Conservation (phyloP, 345 rosid genomes). For the Eutrema heterophyllum region DNA sequence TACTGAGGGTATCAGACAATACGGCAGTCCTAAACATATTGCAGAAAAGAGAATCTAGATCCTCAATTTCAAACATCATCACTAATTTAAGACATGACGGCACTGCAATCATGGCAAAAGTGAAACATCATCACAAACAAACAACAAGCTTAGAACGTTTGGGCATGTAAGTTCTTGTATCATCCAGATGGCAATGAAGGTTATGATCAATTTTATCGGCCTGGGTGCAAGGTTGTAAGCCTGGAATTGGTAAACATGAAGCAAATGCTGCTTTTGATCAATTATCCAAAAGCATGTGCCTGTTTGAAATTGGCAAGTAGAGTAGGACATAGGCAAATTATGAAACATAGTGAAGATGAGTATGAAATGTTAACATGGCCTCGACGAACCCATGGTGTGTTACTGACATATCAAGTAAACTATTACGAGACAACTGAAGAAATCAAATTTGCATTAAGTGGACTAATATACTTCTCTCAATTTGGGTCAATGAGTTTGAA, state of each 20-base stretch:
- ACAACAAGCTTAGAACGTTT: background rate
- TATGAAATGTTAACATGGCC: background rate
- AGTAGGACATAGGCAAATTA: background rate
- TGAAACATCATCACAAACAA: background rate
- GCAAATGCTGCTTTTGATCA: background rate
- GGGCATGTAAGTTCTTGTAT: background rate
- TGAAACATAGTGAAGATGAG: slow-evolving; percentile 9
- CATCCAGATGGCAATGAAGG: background rate
- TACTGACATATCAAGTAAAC: background rate
- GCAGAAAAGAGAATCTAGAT: background rate
- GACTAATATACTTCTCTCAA: background rate
- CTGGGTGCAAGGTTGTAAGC: background rate
- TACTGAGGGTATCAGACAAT: background rate
- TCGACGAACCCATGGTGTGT: background rate
- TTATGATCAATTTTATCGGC: background rate
- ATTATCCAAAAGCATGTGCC: background rate
- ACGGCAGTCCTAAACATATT: background rate
- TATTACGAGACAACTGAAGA: slow-evolving; percentile 7
- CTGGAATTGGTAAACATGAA: background rate
- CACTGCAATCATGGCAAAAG: background rate
- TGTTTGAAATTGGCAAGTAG: slow-evolving; percentile 12
- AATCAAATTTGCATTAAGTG: background rate
- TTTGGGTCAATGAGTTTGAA: background rate
- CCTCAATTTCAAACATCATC: background rate
- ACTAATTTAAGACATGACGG: background rate